phyloP scores from a whole-genome alignment of 2,329 filamentous ascomycete genomes.

The Pleoardoris graminearum region DNA sequence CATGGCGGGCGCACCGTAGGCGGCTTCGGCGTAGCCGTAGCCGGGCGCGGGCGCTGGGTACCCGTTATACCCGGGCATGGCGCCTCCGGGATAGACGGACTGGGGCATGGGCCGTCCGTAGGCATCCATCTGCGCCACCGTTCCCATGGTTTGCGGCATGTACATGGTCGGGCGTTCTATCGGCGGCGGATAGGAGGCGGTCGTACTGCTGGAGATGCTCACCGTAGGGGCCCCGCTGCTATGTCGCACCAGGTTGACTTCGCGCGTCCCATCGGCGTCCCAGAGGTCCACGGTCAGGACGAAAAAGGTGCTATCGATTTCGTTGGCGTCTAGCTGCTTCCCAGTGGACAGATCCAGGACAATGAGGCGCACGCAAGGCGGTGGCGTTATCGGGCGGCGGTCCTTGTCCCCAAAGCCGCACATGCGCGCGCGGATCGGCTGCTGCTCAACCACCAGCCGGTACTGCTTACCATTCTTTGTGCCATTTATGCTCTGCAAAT shows the following conservation, averaged over 20 bases:
- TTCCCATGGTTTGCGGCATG: slow-evolving; percentile 25
- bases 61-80: slow-evolving; percentile 22
- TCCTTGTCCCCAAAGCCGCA: slow-evolving; percentile 99
- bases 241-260: slow-evolving; percentile 71
- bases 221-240: slow-evolving; percentile 64
- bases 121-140: slow-evolving; percentile 31
- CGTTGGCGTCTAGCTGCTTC: slow-evolving; percentile 79
- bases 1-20: slow-evolving; percentile 14
- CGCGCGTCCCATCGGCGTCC: slow-evolving; percentile 61
- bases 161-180: slow-evolving; percentile 40
- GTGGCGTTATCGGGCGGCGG: slow-evolving; percentile 91
- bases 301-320: slow-evolving; percentile 70
- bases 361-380: slow-evolving; percentile 84
- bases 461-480: slow-evolving; percentile 22
- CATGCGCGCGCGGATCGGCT: slow-evolving; percentile 92
- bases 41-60: slow-evolving; percentile 12
- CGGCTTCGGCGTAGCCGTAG: slow-evolving; percentile 4
- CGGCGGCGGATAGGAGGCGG: slow-evolving; percentile 71
- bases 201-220: slow-evolving; percentile 79
- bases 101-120: slow-evolving; percentile 44
- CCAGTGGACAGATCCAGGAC: slow-evolving; percentile 75
- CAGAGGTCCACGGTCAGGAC: slow-evolving; percentile 72
- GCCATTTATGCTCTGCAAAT: slow-evolving; percentile 11
- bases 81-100: slow-evolving; percentile 19
- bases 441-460: slow-evolving; percentile 78